A percentile compares a stretch with the other conserved stretches of the same genome.
Conservation (phyloP, 2,329 filamentous ascomycete species). For the Elsinoe fawcettii region DNA sequence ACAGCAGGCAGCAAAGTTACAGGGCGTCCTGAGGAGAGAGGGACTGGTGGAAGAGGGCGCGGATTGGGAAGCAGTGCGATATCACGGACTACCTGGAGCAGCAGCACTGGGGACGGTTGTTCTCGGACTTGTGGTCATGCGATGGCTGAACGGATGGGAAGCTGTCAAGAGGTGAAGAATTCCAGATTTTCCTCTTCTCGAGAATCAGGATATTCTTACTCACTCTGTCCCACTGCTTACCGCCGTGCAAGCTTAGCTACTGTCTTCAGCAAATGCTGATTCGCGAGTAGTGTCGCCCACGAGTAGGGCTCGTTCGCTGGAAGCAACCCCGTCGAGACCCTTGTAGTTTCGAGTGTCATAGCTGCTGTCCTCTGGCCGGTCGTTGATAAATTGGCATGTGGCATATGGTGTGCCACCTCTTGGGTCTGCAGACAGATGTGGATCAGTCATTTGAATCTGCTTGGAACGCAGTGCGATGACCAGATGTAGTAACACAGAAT, state of each 20-base stretch:
- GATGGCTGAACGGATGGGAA: conserved; percentile 33
- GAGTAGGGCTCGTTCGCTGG: not conserved
- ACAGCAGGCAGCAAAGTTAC: conserved; percentile 9
- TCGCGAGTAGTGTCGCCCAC: not conserved
- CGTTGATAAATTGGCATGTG: not conserved
- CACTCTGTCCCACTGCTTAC: not conserved
- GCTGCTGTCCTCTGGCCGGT: not conserved
- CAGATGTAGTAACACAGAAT: not conserved
- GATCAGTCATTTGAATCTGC: not conserved
- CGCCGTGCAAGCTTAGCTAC: not conserved
- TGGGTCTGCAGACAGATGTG: not conserved
- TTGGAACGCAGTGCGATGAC: not conserved
- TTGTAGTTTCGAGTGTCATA: not conserved
- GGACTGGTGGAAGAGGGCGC: conserved; percentile 1
- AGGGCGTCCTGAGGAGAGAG: conserved; percentile 6
- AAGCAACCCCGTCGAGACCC: not conserved
- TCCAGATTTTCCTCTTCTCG: not conserved
- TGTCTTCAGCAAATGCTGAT: not conserved
- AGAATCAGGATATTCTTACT: not conserved
- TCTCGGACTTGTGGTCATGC: conserved; percentile 35
- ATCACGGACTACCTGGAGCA: conserved; percentile 32
- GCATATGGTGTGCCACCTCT: not conserved
- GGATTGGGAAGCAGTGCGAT: not conserved
- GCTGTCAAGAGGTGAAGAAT: conserved; percentile 37
- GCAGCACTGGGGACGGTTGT: conserved; percentile 35